Evolutionary conservation across 805 yeast genomes (phyloP).

Genomic region (Zygosaccharomyces gambellarensis): DNA sequence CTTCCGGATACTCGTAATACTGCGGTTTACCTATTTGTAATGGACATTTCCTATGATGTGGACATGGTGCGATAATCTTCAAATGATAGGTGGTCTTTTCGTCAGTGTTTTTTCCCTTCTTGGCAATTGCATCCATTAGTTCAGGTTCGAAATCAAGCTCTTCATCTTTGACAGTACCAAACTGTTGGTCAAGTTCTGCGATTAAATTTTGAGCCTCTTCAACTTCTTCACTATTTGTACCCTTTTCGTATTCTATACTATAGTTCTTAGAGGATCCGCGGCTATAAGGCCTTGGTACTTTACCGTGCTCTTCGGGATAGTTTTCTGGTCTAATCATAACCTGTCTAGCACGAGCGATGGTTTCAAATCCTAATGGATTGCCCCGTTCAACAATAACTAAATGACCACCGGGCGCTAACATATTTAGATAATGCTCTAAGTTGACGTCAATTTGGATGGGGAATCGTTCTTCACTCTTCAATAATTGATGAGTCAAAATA

Average conservation of each 20-base stretch:
- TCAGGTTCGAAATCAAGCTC: slow-evolving; percentile 49
- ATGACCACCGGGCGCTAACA: slow-evolving; percentile 74
- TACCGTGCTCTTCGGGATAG: slow-evolving; percentile 48
- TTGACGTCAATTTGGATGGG: slow-evolving; percentile 71
- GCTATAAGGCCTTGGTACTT: slow-evolving; percentile 65
- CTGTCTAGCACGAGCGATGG: slow-evolving; percentile 85
- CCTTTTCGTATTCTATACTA: background rate
- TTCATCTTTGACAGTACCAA: slow-evolving; percentile 40
- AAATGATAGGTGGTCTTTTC: slow-evolving; percentile 45
- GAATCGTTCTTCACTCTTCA: slow-evolving; percentile 53
- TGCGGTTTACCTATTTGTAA: slow-evolving; percentile 73
- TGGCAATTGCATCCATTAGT: slow-evolving; percentile 18
- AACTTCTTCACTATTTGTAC: background rate
- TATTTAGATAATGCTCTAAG: slow-evolving; percentile 51
- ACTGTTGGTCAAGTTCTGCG: slow-evolving; percentile 25
- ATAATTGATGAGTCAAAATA: slow-evolving; percentile 73
- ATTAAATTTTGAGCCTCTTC: slow-evolving; percentile 5
- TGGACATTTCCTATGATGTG: slow-evolving; percentile 85
- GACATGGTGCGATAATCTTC: slow-evolving; percentile 79
- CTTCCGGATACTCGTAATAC: slow-evolving; percentile 50
- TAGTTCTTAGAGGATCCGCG: slow-evolving; percentile 40
- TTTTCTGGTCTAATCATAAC: slow-evolving; percentile 82
- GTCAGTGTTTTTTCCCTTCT: slow-evolving; percentile 9
- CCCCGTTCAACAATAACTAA: slow-evolving; percentile 83
- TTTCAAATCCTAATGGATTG: slow-evolving; percentile 82